Evolutionary conservation across 2,329 filamentous ascomycete genomes (phyloP).

Genomic region (Graphilbum ipis-grandicollis): DNA sequence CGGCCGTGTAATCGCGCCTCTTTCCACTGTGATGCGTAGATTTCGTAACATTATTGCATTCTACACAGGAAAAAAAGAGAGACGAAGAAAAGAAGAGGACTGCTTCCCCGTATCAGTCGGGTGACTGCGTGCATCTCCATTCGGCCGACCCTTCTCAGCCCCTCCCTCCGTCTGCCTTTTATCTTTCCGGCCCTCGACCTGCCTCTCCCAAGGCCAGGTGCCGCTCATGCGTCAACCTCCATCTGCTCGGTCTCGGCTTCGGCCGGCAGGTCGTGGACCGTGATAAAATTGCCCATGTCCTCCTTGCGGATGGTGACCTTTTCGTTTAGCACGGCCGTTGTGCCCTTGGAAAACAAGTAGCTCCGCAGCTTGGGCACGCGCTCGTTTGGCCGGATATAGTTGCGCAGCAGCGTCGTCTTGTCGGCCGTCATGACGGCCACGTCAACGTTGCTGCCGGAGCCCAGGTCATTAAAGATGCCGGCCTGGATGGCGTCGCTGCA

Average conservation of each 20-base stretch:
- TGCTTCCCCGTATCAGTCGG: too few relatives aligned
- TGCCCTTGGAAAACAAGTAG: conserved; percentile 79
- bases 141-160: too few relatives aligned
- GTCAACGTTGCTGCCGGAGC: conserved; percentile 93
- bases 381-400: conserved; percentile 86
- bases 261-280: conserved; percentile 58
- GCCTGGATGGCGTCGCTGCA: conserved; percentile 78
- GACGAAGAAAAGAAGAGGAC: too few relatives aligned
- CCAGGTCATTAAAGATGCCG: conserved; percentile 97
- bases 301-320: conserved; percentile 78
- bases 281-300: conserved; percentile 87
- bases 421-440: conserved; percentile 89
- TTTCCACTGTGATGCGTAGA: too few relatives aligned
- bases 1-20: too few relatives aligned
- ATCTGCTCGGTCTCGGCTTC: conserved; percentile 48
- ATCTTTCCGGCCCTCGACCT: conserved; percentile 19
- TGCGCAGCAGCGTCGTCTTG: conserved; percentile 84
- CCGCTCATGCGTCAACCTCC: conserved; percentile 44
- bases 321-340: conserved; percentile 91
- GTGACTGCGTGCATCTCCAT: too few relatives aligned
- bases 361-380: conserved; percentile 81
- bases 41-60: too few relatives aligned
- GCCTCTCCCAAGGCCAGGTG: neutral
- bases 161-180: neutral
- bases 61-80: too few relatives aligned